Percentiles rank a stretch among this genome's conserved stretches.
phyloP scores from a whole-genome alignment of 768 basidiomycete species.

The Calocybe indica region DNA sequence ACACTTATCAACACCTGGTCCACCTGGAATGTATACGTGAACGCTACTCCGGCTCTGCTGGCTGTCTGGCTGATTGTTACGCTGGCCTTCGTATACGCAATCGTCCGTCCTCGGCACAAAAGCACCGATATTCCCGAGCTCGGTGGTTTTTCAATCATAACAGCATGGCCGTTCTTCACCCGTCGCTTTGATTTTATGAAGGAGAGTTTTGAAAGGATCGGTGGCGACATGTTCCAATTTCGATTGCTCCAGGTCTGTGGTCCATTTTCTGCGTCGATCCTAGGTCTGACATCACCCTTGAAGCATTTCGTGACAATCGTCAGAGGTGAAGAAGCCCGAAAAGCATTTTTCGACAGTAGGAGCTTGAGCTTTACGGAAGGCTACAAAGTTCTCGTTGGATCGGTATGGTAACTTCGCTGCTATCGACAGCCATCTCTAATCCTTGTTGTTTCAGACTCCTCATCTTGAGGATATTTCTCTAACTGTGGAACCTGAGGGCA shows the following conservation, averaged over 20 bases:
- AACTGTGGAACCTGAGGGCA: constrained; percentile 4
- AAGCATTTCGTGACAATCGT: constrained; percentile 14
- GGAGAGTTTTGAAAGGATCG: constrained; percentile 17
- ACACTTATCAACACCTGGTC: no score
- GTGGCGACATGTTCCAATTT: constrained; percentile 21
- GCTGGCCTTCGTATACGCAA: no score
- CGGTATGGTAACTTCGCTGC: constrained; percentile 7
- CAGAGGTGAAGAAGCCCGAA: constrained; percentile 13
- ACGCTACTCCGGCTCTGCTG: no score
- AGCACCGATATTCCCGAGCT: constrained; percentile 9
- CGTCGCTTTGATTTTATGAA: constrained; percentile 24
- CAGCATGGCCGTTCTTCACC: constrained; percentile 26
- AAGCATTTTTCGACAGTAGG: constrained; percentile 23
- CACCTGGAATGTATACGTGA: no score
- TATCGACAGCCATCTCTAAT: not conserved
- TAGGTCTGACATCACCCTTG: not conserved
- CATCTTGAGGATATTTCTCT: constrained; percentile 14
- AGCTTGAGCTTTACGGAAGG: constrained; percentile 22
- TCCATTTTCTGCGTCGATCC: not conserved
- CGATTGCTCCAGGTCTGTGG: constrained; percentile 19
- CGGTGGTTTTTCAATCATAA: constrained; percentile 20
- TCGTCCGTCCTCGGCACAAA: not conserved
- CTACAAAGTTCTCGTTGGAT: constrained; percentile 26
- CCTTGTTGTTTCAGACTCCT: not conserved
- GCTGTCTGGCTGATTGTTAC: no score